phyloP scores from a whole-genome alignment of 139 green algal species.

The Chlamydomonas sp. region DNA sequence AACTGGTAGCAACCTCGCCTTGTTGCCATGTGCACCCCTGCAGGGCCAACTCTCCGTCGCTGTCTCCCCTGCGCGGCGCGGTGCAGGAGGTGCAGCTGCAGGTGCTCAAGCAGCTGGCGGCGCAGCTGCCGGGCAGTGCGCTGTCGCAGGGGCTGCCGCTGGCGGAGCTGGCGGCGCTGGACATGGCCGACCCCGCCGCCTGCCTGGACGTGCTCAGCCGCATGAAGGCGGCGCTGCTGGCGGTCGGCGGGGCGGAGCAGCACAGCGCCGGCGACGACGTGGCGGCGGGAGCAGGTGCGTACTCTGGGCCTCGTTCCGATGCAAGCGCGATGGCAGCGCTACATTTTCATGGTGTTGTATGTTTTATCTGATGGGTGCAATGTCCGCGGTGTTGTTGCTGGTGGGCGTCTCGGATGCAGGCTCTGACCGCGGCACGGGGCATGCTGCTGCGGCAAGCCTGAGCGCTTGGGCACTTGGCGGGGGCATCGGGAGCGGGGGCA shows the following conservation, averaged over 20 bases:
- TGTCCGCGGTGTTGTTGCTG: no score
- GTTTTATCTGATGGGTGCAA: no score
- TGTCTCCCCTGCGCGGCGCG: background rate
- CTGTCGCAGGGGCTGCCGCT: slow-evolving; percentile 27
- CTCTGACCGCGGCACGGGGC: background rate
- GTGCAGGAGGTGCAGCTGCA: slow-evolving; percentile 30
- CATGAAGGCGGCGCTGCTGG: background rate
- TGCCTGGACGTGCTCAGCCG: slow-evolving; percentile 21
- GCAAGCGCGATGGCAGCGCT: no score
- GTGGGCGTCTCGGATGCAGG: no score
- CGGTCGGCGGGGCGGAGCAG: no score
- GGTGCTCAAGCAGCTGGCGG: slow-evolving; percentile 33
- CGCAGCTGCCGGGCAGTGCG: background rate
- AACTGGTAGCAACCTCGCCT: no score
- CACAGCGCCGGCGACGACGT: background rate
- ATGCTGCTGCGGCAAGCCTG: background rate
- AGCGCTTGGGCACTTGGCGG: background rate
- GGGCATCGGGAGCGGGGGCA: background rate
- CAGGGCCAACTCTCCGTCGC: background rate
- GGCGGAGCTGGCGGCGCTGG: slow-evolving; percentile 25
- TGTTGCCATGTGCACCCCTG: no score
- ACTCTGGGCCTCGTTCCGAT: no score
- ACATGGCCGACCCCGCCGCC: background rate
- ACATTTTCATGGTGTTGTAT: no score
- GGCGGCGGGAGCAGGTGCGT: background rate